Conservation (phyloP, 805 yeast species). For the Zygotorulaspora chibaensis region DNA sequence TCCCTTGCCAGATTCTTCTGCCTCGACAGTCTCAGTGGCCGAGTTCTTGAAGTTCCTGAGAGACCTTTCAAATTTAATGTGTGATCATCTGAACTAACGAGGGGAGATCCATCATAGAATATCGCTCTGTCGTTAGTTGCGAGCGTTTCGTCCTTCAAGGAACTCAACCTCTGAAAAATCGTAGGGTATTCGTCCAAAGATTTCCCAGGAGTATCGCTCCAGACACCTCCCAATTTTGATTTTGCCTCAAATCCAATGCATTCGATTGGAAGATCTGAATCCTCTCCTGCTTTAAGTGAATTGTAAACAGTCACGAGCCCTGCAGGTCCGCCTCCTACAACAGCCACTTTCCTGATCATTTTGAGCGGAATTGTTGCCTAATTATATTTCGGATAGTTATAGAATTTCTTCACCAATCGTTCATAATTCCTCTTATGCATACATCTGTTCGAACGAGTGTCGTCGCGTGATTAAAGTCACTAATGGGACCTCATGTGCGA, state of each 20-base stretch:
- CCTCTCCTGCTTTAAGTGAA: conserved; percentile 22
- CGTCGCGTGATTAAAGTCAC: not conserved
- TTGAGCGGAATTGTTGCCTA: not conserved
- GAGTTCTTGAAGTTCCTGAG: conserved; percentile 13
- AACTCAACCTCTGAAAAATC: conserved; percentile 12
- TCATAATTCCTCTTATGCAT: not conserved
- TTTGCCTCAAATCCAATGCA: conserved; percentile 45
- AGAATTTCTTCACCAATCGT: not conserved
- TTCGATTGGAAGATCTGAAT: conserved; percentile 14
- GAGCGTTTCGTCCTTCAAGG: conserved; percentile 3
- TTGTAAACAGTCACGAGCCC: conserved; percentile 16
- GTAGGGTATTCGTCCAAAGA: conserved; percentile 10
- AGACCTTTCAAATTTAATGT: conserved; percentile 11
- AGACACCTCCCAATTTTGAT: conserved; percentile 42
- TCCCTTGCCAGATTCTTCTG: conserved; percentile 9
- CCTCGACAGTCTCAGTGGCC: conserved; percentile 12
- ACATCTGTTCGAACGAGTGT: conserved; percentile 1
- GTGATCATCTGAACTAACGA: conserved; percentile 8
- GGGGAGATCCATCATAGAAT: conserved; percentile 18
- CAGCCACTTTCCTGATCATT: conserved; percentile 20
- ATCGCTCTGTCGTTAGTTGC: conserved; percentile 10
- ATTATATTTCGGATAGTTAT: not conserved
- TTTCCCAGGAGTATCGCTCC: conserved; percentile 32
- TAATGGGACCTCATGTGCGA: not conserved
- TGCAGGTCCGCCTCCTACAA: conserved; percentile 24